A percentile compares a stretch with the other conserved stretches of the same genome.
Evolutionary conservation across 2,329 filamentous ascomycete genomes (phyloP).

Genomic region (Microsporum canis): DNA sequence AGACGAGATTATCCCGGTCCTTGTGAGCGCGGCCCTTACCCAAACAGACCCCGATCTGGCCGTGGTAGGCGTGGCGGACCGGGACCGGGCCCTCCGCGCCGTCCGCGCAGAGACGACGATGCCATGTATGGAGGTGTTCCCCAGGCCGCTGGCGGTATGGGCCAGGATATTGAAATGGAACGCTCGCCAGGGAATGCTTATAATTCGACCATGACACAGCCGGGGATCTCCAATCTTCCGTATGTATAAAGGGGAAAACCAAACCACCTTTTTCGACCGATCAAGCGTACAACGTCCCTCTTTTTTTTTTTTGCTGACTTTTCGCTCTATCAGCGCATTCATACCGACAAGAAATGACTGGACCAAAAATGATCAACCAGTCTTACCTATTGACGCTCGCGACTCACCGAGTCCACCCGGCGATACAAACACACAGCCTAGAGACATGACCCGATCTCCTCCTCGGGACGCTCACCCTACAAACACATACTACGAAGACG

Average conservation of each 20-base stretch:
- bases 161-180: conserved; percentile 72
- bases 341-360: conserved; percentile 38
- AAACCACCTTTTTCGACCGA: conserved; percentile 10
- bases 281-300: too few species aligned
- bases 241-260: conserved; percentile 15
- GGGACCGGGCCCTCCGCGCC: conserved; percentile 13
- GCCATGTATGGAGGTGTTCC: background rate
- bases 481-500: conserved; percentile 75
- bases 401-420: conserved; percentile 11
- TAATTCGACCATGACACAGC: background rate
- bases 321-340: conserved; percentile 21
- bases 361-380: conserved; percentile 15
- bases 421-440: background rate
- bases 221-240: background rate
- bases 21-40: background rate
- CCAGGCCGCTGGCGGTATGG: conserved; percentile 35
- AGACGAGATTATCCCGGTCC: background rate
- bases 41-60: conserved; percentile 8
- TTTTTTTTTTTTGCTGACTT: background rate
- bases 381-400: conserved; percentile 9
- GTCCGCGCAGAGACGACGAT: background rate
- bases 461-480: conserved; percentile 21
- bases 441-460: conserved; percentile 21
- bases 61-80: conserved; percentile 21
- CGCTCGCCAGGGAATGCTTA: conserved; percentile 45